These are phyloP conservation scores for Amesomyces nigricolor DNA, from an alignment of 2,329 filamentous ascomycete genomes.

Conservation along the genomic window DNA sequence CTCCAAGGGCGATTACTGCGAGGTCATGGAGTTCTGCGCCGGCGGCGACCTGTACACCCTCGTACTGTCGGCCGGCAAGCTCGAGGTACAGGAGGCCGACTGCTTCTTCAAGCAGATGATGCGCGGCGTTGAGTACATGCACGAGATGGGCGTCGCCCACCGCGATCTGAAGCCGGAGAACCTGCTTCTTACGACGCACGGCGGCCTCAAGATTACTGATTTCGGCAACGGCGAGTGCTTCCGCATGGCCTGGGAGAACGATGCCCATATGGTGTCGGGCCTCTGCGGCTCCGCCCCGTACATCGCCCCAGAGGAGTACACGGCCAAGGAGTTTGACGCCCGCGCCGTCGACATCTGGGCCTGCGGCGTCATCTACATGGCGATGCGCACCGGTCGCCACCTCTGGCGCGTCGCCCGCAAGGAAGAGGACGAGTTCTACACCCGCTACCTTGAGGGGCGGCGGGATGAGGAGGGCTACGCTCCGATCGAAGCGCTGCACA, in stretches of 20 bases:
- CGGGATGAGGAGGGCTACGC: slow-evolving; percentile 93
- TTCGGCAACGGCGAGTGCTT: slow-evolving; percentile 99
- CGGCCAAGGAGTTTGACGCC: slow-evolving; percentile 92
- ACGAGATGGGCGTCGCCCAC: slow-evolving; percentile 98
- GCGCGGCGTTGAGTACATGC: slow-evolving; percentile 97
- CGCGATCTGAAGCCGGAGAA: slow-evolving; percentile 97
- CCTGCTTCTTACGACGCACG: slow-evolving; percentile 84
- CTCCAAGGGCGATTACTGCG: slow-evolving; percentile 94
- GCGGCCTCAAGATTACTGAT: slow-evolving; percentile 93
- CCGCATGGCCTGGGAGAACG: slow-evolving; percentile 98
- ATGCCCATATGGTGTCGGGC: slow-evolving; percentile 96
- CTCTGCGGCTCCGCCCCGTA: slow-evolving; percentile 96
- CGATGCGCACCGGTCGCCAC: slow-evolving; percentile 93
- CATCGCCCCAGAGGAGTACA: slow-evolving; percentile 94
- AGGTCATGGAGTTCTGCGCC: slow-evolving; percentile 99
- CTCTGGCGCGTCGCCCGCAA: slow-evolving; percentile 96
- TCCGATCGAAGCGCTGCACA: slow-evolving; percentile 89
- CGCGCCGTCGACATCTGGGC: slow-evolving; percentile 98
- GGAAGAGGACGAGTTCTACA: slow-evolving; percentile 96
- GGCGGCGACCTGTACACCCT: slow-evolving; percentile 94
- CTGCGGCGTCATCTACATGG: slow-evolving; percentile 99
- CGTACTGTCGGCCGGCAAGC: slow-evolving; percentile 82
- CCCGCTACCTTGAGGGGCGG: slow-evolving; percentile 85
- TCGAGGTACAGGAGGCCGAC: slow-evolving; percentile 88
- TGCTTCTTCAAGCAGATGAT: slow-evolving; percentile 99